Percentiles rank a stretch among this genome's conserved stretches.
Conservation (phyloP, 2,329 filamentous ascomycete species). For the Ophiocordyceps sinensis region DNA sequence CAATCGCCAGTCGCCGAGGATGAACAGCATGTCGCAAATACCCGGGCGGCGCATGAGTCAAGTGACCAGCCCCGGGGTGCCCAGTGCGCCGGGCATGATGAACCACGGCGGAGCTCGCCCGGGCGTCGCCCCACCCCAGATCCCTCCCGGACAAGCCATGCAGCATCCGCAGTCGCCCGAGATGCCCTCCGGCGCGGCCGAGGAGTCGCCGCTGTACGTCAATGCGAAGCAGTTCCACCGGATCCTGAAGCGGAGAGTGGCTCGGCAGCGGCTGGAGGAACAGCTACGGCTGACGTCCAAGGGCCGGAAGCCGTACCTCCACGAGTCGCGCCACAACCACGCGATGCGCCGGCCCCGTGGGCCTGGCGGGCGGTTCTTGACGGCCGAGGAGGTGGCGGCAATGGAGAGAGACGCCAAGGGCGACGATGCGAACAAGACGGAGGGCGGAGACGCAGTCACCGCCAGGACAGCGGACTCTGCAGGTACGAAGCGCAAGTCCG, state of each 20-base stretch:
- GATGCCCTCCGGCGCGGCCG: conserved; percentile 54
- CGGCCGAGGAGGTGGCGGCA: conserved; percentile 84
- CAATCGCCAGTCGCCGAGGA: conserved; percentile 63
- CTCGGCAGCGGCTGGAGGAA: conserved; percentile 86
- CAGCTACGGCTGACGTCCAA: conserved; percentile 84
- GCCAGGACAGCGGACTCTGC: conserved; percentile 14
- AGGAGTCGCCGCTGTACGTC: conserved; percentile 92
- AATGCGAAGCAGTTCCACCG: conserved; percentile 98
- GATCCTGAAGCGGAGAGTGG: conserved; percentile 86
- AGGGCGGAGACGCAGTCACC: conserved; percentile 9
- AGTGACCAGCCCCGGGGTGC: conserved; percentile 59
- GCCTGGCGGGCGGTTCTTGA: conserved; percentile 88
- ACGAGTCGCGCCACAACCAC: conserved; percentile 95
- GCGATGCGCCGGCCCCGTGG: conserved; percentile 92
- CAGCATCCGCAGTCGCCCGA: conserved; percentile 66
- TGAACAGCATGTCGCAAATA: conserved; percentile 47
- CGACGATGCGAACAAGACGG: conserved; percentile 17
- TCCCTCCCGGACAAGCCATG: conserved; percentile 48
- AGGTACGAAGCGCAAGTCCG: conserved; percentile 47
- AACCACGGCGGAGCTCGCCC: conserved; percentile 44
- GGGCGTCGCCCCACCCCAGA: conserved; percentile 41
- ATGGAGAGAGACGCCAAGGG: conserved; percentile 55
- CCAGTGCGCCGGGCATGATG: conserved; percentile 62
- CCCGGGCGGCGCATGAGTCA: conserved; percentile 59
- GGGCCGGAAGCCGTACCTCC: conserved; percentile 89